Conservation (phyloP, 2,329 filamentous ascomycete genomes). For the Ophiognomonia clavigignenti-juglandacearum region DNA sequence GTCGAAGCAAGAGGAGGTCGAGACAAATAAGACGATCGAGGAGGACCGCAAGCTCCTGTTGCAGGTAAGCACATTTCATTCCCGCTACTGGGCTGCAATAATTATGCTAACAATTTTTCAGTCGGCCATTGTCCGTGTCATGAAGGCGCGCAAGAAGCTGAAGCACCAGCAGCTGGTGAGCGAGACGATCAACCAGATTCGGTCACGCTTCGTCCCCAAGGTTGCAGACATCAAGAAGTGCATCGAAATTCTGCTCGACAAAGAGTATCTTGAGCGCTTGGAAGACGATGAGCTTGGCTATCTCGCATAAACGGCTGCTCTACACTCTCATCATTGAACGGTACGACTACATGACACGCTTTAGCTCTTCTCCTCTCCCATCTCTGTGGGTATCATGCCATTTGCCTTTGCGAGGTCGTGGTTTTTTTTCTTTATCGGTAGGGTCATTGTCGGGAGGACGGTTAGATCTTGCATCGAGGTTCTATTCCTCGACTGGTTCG, state of each 20-base stretch:
- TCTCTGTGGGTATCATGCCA: neutral
- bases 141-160: conserved; percentile 99
- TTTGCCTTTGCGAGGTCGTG: neutral
- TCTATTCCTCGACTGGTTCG: neutral
- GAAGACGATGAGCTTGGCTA: conserved; percentile 95
- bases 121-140: conserved; percentile 98
- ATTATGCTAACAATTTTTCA: conserved; percentile 33
- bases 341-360: conserved; percentile 6
- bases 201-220: conserved; percentile 86
- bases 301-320: conserved; percentile 59
- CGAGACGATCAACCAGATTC: conserved; percentile 95
- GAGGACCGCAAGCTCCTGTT: conserved; percentile 95
- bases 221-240: conserved; percentile 98
- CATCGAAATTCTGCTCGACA: conserved; percentile 96
- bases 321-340: neutral
- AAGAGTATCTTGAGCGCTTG: conserved; percentile 94
- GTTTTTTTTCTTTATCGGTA: neutral
- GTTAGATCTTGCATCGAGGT: conserved; percentile 12
- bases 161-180: conserved; percentile 93
- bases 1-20: conserved; percentile 90
- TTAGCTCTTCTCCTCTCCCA: neutral
- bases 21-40: conserved; percentile 99
- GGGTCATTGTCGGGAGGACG: neutral
- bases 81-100: neutral
- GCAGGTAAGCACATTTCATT: conserved; percentile 64